These are phyloP conservation scores for Euphrasia arctica DNA, from an alignment of 305 asterid species.

Conservation along the genomic window DNA sequence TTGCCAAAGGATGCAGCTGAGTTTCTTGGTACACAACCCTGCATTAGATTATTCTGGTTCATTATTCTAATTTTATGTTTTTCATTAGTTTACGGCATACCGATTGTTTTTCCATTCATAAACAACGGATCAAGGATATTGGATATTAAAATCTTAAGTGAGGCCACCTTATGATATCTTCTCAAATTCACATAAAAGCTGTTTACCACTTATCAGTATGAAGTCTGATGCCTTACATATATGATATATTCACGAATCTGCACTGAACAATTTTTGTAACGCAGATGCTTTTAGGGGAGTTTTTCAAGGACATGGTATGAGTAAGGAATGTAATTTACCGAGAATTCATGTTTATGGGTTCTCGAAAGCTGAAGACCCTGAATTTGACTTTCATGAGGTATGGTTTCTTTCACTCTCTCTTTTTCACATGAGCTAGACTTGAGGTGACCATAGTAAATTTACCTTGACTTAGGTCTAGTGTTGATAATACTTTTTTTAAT, in stretches of 20 bases:
- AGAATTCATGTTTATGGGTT: conserved; percentile 91
- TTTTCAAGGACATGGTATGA: conserved; percentile 32
- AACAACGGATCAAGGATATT: too few relatives aligned
- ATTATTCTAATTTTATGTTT: neutral
- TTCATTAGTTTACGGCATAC: conserved; percentile 6
- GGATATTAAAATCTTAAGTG: too few relatives aligned
- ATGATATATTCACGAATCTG: neutral
- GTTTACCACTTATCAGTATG: neutral
- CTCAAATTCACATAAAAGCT: neutral
- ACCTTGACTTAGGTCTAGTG: neutral
- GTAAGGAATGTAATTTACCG: conserved; percentile 47
- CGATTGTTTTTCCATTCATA: neutral
- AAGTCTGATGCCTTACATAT: neutral
- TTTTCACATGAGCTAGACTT: conserved; percentile 5
- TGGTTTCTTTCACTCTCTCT: neutral
- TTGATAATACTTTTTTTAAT: neutral
- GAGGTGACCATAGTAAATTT: neutral
- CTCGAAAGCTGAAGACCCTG: conserved; percentile 96
- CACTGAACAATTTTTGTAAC: conserved; percentile 25
- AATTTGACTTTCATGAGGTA: conserved; percentile 84
- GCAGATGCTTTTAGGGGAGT: conserved; percentile 82
- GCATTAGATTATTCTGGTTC: conserved; percentile 6
- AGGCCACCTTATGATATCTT: neutral
- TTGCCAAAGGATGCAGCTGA: conserved; percentile 86
- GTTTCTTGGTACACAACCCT: conserved; percentile 65